Evolutionary conservation across 192 early-diverging fungal species (phyloP), one percentile per base, ranked within the genome.

Genomic region (Backusella liffmaniae): DNA sequence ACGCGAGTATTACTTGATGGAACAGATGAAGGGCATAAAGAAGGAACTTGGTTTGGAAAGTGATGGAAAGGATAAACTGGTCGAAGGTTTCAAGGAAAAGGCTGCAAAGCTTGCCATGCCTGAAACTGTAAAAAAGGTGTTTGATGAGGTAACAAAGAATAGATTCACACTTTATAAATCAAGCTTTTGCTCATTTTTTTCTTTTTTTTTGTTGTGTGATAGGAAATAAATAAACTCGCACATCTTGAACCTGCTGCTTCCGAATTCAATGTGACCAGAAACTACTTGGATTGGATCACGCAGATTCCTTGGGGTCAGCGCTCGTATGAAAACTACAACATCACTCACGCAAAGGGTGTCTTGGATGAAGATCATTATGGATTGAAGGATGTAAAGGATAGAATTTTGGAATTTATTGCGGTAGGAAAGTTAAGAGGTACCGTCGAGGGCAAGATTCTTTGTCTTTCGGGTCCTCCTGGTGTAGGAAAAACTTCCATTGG

Each of bases 361-460:
- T 88, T 99, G n/a, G 97, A 99, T 81, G 95, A 98, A 84, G 98
- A 99, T 82, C 98, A 99, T 83, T 98, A 98, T 82, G 98, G 98
- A n/a, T 82, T 99, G 72, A 94, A 99, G 78, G 98, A 99, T 82
- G 98, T 99, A 72, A 99, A 99, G 89, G 96, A 98, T 78, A 92
- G 98, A 30, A 98, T 99, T 77, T 83, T 99, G 42, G 98, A 99
- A 87, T 99, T 99, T 73, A 97, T 99, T 82, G 98, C 98, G 6
- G 98, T 99, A 18, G 96, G 98, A 32, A 97, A 96, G 80, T 84
- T 99, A 74, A 86, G 95, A 13, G 96, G 96, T 6, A 94, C 97
- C 1, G 97, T 99, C 13, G 96, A 99, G 82, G 98, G 98, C 74
- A 99, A 99, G 83, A 99, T 99, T 67, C 89, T 99, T 70, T 98